A percentile compares a stretch with the other conserved stretches of the same genome.
phyloP scores from a whole-genome alignment of 2,329 filamentous ascomycete species.

The Penicillium italicum region DNA sequence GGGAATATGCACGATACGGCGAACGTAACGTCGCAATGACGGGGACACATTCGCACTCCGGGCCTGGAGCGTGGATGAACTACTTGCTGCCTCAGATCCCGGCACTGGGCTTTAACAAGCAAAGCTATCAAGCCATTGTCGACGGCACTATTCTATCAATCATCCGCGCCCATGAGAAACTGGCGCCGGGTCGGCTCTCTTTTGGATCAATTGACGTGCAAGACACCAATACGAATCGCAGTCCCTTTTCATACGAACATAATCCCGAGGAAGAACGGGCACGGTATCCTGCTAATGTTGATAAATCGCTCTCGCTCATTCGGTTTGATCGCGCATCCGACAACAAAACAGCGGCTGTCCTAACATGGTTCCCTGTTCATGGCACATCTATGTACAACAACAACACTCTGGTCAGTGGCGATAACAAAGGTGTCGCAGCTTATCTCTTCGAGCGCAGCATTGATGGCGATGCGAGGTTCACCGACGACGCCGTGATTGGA shows the following conservation, averaged over 20 bases:
- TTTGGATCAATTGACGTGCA: constrained; percentile 66
- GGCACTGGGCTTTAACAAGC: constrained; percentile 76
- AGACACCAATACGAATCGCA: constrained; percentile 84
- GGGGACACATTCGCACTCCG: constrained; percentile 89
- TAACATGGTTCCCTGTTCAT: constrained; percentile 91
- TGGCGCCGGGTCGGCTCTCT: constrained; percentile 67
- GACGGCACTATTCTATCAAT: constrained; percentile 81
- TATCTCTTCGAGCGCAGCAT: constrained; percentile 75
- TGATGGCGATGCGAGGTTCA: constrained; percentile 51
- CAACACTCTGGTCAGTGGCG: constrained; percentile 86
- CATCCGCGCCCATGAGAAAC: constrained; percentile 69
- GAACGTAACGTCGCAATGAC: constrained; percentile 83
- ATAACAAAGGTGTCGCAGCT: constrained; percentile 93
- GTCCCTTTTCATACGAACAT: constrained; percentile 79
- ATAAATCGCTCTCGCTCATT: constrained; percentile 76
- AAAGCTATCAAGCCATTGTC: constrained; percentile 86
- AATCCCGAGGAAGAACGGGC: constrained; percentile 75
- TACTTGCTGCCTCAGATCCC: constrained; percentile 91
- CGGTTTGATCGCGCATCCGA: constrained; percentile 73
- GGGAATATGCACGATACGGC: constrained; percentile 69
- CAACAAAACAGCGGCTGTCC: constrained; percentile 69
- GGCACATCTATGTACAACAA: constrained; percentile 88
- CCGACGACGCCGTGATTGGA: constrained; percentile 74
- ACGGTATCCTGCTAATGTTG: constrained; percentile 62
- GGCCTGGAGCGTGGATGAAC: constrained; percentile 89